These are phyloP conservation scores for Paecilomyces sp. DNA, from an alignment of 2,329 filamentous ascomycete genomes.

Conservation along the genomic window DNA sequence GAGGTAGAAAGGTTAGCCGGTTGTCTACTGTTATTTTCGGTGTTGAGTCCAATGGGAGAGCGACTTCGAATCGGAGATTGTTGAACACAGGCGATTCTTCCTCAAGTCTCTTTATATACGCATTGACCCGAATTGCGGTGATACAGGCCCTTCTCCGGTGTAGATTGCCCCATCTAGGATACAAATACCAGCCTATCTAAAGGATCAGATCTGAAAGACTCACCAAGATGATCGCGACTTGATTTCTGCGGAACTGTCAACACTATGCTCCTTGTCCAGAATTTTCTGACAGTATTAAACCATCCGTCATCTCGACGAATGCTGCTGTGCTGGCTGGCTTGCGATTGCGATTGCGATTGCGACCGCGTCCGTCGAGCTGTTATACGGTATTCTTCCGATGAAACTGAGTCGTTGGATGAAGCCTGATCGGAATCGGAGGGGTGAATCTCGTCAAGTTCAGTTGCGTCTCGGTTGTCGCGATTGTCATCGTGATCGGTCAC, in stretches of 20 bases:
- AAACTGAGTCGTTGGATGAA: constrained; percentile 18
- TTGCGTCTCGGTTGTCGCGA: not conserved
- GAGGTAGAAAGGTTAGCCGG: not conserved
- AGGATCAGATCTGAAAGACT: constrained; percentile 3
- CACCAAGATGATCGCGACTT: constrained; percentile 37
- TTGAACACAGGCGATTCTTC: too few species aligned
- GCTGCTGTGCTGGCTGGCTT: constrained; percentile 7
- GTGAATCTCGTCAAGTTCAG: not conserved
- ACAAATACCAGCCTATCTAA: not conserved
- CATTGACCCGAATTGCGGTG: too few species aligned
- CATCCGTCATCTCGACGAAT: constrained; percentile 37
- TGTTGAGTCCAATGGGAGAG: too few species aligned
- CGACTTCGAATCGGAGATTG: too few species aligned
- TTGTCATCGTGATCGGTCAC: not conserved
- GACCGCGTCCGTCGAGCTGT: constrained; percentile 17
- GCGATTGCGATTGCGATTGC: constrained; percentile 16
- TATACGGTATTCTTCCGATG: constrained; percentile 25
- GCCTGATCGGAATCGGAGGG: not conserved
- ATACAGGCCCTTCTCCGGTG: not conserved
- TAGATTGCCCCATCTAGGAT: not conserved
- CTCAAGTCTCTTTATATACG: too few species aligned
- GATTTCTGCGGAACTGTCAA: constrained; percentile 32
- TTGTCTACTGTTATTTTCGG: not conserved
- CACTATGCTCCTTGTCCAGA: constrained; percentile 60
- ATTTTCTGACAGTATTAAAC: constrained; percentile 64